These are phyloP conservation scores for Argentina anserina DNA, from an alignment of 306 rosid species.

Conservation along the genomic window DNA sequence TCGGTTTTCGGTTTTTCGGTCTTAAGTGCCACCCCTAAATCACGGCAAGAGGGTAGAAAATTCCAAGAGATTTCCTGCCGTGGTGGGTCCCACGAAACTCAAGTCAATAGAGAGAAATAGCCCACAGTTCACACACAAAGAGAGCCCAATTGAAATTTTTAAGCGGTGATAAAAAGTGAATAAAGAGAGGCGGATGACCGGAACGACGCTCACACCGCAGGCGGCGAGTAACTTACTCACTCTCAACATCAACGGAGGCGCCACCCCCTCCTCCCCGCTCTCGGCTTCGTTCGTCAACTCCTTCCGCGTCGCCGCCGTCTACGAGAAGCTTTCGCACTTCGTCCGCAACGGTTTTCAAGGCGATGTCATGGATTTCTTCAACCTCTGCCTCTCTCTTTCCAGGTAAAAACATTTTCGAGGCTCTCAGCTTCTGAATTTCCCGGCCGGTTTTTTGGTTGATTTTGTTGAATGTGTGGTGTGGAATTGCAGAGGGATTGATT, in stretches of 20 bases:
- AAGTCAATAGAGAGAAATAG: no score
- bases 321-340: conserved; percentile 35
- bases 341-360: conserved; percentile 20
- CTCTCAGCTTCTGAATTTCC: not conserved
- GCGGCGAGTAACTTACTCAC: not conserved
- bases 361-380: conserved; percentile 38
- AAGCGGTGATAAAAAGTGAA: no score
- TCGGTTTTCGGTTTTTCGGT: no score
- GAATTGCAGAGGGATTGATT: conserved; percentile 66
- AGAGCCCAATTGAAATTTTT: not conserved
- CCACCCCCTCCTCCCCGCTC: not conserved
- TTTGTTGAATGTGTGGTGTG: not conserved
- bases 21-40: no score
- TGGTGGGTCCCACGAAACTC: no score
- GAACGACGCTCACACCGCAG: conserved; percentile 14
- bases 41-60: no score
- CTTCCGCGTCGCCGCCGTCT: conserved; percentile 30
- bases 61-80: no score
- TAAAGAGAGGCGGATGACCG: conserved; percentile 23
- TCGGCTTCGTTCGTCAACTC: conserved; percentile 38
- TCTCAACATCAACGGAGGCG: not conserved
- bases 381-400: conserved; percentile 57
- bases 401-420: conserved; percentile 36
- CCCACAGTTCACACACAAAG: not conserved
- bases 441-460: not conserved